Percentiles rank a stretch among this genome's conserved stretches.
Evolutionary conservation across 805 yeast genomes (phyloP).

Genomic region (Metschnikowia kofuensis): DNA sequence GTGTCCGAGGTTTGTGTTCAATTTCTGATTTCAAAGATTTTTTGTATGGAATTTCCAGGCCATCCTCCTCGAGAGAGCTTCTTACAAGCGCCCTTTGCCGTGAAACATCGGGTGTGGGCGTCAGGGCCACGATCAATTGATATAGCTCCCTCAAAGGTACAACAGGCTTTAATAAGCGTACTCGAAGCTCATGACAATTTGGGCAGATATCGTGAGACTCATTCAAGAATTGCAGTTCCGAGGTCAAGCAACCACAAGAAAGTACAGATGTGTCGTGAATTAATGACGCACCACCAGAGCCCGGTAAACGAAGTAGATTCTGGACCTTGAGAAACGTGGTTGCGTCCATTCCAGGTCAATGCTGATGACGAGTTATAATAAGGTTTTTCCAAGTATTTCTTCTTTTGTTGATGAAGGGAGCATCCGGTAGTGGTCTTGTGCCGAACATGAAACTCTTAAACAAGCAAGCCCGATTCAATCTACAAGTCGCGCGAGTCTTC

Average conservation of each 20-base stretch:
- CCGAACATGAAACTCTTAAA: too few relatives aligned
- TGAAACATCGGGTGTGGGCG: too few relatives aligned
- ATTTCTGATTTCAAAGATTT: slow-evolving; percentile 6
- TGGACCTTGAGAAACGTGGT: slow-evolving; percentile 24
- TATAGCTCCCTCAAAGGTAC: slow-evolving; percentile 35
- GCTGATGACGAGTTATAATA: too few relatives aligned
- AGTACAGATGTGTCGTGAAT: slow-evolving; percentile 35
- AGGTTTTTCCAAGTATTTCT: too few relatives aligned
- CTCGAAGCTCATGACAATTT: slow-evolving; percentile 21
- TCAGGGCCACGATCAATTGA: slow-evolving; percentile 18
- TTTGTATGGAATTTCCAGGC: neutral
- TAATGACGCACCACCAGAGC: slow-evolving; percentile 10
- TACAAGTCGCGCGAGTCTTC: too few relatives aligned
- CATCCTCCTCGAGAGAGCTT: neutral
- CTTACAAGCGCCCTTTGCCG: too few relatives aligned
- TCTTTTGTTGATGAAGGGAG: too few relatives aligned
- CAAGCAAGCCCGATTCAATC: too few relatives aligned
- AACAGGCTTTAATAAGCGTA: slow-evolving; percentile 25
- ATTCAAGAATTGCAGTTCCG: slow-evolving; percentile 28
- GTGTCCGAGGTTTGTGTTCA: neutral
- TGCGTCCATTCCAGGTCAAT: slow-evolving; percentile 6
- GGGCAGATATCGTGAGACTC: slow-evolving; percentile 20
- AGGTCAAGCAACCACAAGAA: slow-evolving; percentile 41
- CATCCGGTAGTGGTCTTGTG: too few relatives aligned
- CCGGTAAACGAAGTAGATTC: slow-evolving; percentile 25